Evolutionary conservation across 495 filamentous ascomycete species (phyloP).

Genomic region (Penicillium arizonense): DNA sequence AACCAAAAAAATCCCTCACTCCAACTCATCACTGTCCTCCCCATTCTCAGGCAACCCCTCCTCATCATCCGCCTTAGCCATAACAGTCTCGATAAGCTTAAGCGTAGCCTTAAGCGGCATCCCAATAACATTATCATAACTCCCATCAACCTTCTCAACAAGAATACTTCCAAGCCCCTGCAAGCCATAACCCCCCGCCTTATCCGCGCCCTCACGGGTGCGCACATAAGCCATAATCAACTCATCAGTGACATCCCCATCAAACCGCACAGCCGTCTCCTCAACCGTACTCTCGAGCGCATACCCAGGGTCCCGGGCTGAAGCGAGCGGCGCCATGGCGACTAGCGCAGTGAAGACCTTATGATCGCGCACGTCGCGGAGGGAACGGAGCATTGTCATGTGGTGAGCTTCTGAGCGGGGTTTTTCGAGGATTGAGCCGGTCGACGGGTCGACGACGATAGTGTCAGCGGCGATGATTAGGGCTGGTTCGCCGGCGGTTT

Average conservation of each 20-base stretch:
- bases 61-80: conserved; percentile 57
- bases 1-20: neutral
- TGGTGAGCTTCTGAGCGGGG: conserved; percentile 78
- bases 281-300: conserved; percentile 76
- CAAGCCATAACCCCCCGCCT: conserved; percentile 93
- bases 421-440: conserved; percentile 84
- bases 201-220: conserved; percentile 91
- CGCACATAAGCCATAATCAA: conserved; percentile 82
- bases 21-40: conserved; percentile 30
- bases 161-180: conserved; percentile 85
- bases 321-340: conserved; percentile 74
- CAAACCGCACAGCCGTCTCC: conserved; percentile 84
- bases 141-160: conserved; percentile 84
- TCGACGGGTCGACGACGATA: conserved; percentile 64
- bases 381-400: conserved; percentile 71
- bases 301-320: conserved; percentile 79
- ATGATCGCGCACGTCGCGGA: conserved; percentile 72
- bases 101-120: conserved; percentile 79
- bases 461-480: conserved; percentile 92
- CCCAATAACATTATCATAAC: conserved; percentile 94
- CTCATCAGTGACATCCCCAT: conserved; percentile 71
- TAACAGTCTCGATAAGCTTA: conserved; percentile 79
- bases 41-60: conserved; percentile 34
- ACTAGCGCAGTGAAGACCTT: conserved; percentile 82
- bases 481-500: conserved; percentile 64